Percentiles rank a stretch among this genome's conserved stretches.
These are phyloP conservation scores for Penicillium sp. DNA, from an alignment of 2,329 filamentous ascomycete genomes.

Conservation along the genomic window DNA sequence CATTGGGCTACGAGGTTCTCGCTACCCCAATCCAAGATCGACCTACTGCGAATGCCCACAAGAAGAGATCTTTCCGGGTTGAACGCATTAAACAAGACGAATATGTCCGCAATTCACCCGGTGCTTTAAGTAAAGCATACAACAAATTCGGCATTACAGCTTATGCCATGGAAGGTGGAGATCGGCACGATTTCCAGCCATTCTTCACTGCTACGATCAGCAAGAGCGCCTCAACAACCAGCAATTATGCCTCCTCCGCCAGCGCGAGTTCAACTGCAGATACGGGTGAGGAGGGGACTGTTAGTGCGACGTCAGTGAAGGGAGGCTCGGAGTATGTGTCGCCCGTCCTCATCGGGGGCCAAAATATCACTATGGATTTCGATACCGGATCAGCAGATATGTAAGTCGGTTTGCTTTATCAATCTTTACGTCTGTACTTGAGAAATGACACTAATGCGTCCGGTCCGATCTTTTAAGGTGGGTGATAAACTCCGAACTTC, in stretches of 20 bases:
- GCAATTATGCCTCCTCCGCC: background rate
- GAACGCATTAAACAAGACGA: conserved; percentile 57
- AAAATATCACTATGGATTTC: conserved; percentile 68
- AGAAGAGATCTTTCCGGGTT: conserved; percentile 59
- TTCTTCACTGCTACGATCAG: conserved; percentile 8
- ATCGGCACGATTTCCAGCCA: conserved; percentile 36
- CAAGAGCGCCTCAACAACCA: background rate
- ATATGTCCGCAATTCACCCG: conserved; percentile 59
- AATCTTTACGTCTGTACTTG: background rate
- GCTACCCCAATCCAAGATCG: conserved; percentile 30
- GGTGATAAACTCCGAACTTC: conserved; percentile 66
- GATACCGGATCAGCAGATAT: conserved; percentile 75
- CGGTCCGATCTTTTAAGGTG: conserved; percentile 48
- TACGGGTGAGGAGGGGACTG: conserved; percentile 52
- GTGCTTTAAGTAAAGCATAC: conserved; percentile 65
- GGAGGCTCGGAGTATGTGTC: conserved; percentile 70
- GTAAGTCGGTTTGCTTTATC: conserved; percentile 39
- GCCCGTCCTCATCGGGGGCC: conserved; percentile 67
- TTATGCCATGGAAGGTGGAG: conserved; percentile 40
- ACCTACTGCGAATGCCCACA: conserved; percentile 11
- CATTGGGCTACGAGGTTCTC: conserved; percentile 33
- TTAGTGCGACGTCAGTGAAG: conserved; percentile 63
- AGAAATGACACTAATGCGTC: background rate
- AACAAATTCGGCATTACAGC: conserved; percentile 61
- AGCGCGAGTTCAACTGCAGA: conserved; percentile 12